Evolutionary conservation across 2,329 filamentous ascomycete species (phyloP).

Genomic region (Neonectria punicea): DNA sequence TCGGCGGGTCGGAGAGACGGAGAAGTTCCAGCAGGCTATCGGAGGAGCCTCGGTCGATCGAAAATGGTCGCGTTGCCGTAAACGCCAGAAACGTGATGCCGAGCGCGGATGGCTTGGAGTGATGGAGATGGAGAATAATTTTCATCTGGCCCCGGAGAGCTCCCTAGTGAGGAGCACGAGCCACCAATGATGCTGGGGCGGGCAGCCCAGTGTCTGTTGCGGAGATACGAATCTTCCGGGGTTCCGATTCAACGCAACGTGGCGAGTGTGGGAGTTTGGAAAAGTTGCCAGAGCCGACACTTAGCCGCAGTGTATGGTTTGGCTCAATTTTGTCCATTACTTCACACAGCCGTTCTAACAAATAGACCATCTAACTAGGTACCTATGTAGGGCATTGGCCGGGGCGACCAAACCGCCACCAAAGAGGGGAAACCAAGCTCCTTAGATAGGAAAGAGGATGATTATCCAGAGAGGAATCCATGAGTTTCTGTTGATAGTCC

Average conservation of each 20-base stretch:
- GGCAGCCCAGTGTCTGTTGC: constrained; percentile 30
- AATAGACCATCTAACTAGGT: too few species aligned
- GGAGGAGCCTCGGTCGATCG: constrained; percentile 34
- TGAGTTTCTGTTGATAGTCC: neutral
- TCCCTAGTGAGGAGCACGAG: constrained; percentile 44
- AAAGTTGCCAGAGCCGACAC: constrained; percentile 12
- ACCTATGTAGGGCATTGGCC: neutral
- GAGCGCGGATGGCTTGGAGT: constrained; percentile 42
- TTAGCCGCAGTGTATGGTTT: constrained; percentile 17
- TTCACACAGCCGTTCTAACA: too few species aligned
- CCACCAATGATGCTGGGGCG: constrained; percentile 43
- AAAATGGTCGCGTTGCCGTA: constrained; percentile 40
- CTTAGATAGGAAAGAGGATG: neutral
- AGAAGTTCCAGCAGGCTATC: constrained; percentile 34
- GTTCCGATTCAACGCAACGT: constrained; percentile 17
- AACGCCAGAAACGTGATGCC: constrained; percentile 48
- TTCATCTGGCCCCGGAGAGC: constrained; percentile 46
- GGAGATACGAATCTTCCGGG: constrained; percentile 34
- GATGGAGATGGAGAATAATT: constrained; percentile 50
- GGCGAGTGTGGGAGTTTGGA: neutral
- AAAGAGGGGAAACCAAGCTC: neutral
- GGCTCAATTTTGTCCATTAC: neutral
- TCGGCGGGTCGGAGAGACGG: constrained; percentile 12
- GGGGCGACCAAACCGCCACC: neutral
- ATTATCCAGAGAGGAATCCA: neutral